Conservation (phyloP, 768 basidiomycete genomes). For the Auriscalpium orientale region DNA sequence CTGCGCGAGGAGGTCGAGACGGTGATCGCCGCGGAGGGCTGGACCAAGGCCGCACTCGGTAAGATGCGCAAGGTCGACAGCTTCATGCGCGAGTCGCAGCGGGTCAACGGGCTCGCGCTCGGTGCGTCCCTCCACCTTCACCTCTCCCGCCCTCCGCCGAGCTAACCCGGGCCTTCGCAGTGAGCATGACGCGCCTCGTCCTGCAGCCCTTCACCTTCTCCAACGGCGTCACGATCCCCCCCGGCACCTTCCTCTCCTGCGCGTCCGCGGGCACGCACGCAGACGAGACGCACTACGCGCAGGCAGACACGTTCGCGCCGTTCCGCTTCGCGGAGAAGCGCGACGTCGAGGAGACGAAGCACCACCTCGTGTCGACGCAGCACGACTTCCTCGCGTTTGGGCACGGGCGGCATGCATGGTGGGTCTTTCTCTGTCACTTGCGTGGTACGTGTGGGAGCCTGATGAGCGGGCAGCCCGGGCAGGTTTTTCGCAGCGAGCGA, state of each 20-base stretch:
- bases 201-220: conserved; percentile 35
- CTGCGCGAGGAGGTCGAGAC: conserved; percentile 18
- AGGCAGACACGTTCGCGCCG: conserved; percentile 33
- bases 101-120: conserved; percentile 2
- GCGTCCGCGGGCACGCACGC: conserved; percentile 24
- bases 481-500: conserved; percentile 28
- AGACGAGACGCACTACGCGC: conserved; percentile 23
- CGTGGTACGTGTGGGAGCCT: background rate
- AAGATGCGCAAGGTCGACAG: conserved; percentile 19
- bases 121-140: background rate
- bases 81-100: conserved; percentile 19
- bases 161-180: background rate
- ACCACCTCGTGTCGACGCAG: conserved; percentile 6
- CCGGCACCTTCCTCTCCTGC: conserved; percentile 28
- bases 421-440: background rate
- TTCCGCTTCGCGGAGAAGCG: conserved; percentile 27
- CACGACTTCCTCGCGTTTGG: conserved; percentile 19
- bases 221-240: conserved; percentile 34
- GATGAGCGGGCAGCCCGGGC: conserved; percentile 22
- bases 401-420: conserved; percentile 21
- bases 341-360: background rate
- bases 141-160: background rate
- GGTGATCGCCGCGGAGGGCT: conserved; percentile 15
- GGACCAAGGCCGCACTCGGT: conserved; percentile 15
- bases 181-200: conserved; percentile 24